Conservation (phyloP, 1,284 basidiomycete genomes). For the Cronartium quercuum region DNA sequence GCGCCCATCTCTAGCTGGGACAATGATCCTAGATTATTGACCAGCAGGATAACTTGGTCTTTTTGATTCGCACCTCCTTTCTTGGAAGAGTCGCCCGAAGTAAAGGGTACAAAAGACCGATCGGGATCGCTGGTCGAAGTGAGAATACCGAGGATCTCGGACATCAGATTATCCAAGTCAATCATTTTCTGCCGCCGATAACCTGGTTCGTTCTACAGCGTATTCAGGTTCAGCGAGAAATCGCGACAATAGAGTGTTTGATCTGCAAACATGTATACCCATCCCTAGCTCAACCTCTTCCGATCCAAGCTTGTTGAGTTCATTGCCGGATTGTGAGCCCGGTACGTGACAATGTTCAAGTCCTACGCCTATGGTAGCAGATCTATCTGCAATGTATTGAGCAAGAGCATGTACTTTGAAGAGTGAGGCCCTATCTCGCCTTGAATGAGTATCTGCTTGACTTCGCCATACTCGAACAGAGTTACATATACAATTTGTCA, state of each 20-base stretch:
- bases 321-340: constrained; percentile 61
- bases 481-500: too few species aligned
- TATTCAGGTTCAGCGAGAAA: constrained; percentile 40
- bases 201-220: constrained; percentile 88
- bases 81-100: constrained; percentile 44
- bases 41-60: constrained; percentile 56
- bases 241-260: background rate
- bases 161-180: constrained; percentile 63
- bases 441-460: too few species aligned
- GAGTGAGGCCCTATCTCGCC: constrained; percentile 55
- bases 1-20: constrained; percentile 75
- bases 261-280: constrained; percentile 47
- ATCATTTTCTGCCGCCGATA: constrained; percentile 62
- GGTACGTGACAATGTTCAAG: constrained; percentile 81
- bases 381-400: constrained; percentile 60
- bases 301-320: constrained; percentile 58
- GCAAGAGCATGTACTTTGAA: constrained; percentile 67
- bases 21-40: constrained; percentile 66
- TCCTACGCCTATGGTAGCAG: constrained; percentile 79
- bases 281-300: constrained; percentile 75
- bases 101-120: constrained; percentile 76
- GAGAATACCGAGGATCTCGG: constrained; percentile 65
- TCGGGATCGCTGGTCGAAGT: constrained; percentile 70
- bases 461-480: too few species aligned
- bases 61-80: constrained; percentile 54